Evolutionary conservation across 169 alveolate species (phyloP), one percentile per base, ranked within the genome.

Genomic region (Plasmodium gonderi): DNA sequence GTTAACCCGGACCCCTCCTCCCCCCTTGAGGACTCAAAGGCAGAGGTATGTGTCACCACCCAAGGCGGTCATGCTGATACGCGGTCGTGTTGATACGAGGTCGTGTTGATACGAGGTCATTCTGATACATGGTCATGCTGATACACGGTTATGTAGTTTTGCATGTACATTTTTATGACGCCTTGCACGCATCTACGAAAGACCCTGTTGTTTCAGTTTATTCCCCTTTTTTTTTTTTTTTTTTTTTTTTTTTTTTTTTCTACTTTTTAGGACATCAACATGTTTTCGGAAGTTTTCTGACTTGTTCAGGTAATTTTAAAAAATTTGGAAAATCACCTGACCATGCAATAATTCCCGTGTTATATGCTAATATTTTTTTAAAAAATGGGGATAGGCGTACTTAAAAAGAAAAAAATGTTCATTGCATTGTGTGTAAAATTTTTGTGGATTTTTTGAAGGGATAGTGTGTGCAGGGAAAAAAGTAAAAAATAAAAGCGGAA

Each of bases 261-360:
- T 14, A 1, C 72, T 36, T 36, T 60, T 29, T 40, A 81, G 91
- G 93, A 87, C 54, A 87, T 87, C 33, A 87, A 87, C 68, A 87
- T 87, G 93, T 87, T 87, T 75, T 87, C 93, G 5, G 90, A 26
- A 51, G 51, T 31, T 26, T 79, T 81, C 81, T 44, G 14, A 42
- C 47, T 51, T 12, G 23, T 26, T n/a, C 12, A 3, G 79, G n/a
- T n/a, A 1, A 60, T 36, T 20, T 60, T 29, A n/a, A 36, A 8
- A 36, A 60, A 60, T 60, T 60, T 60, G 17, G n/a, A 54, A 60
- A 4, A n/a, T 12, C 40, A 23, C 33, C 17, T 2, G 17, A 7
- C 40, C 33, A 31, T 2, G 72, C 14, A 11, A n/a, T 6, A 29
- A 29, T 60, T 23, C 40, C 72, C 2, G 26, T 20, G 72, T 54